Base-by-base conservation (phyloP, 176 grass and related monocot genomes). In the Stipa capillata region DNA sequence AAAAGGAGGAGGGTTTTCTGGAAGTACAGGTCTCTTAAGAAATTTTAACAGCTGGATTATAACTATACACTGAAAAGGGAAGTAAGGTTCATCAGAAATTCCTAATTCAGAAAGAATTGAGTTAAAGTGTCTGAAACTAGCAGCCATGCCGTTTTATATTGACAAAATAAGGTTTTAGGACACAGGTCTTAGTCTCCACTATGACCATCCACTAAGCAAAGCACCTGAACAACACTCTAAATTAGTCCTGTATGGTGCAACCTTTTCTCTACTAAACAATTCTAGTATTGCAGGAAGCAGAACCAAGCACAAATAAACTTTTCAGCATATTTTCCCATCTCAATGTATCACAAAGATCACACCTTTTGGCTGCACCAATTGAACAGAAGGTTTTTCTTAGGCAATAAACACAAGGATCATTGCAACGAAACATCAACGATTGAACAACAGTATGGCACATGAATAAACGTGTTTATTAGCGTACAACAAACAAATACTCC, bases 111-210 rank as follows among this genome's bases (percentile, higher is more conserved):
- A 37, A 51, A 41, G 1, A 44, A 28, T 36, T 10, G 68, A 51
- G 47, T 41, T 70, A 57, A 80, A 43, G 72, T 65, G 49, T 74
- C 35, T 36, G 4, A 59, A 72, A 74, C 29, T 63, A 65, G 16
- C 50, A 65, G 71, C 18, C 50, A 29, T 20, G 40, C 17, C 14
- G 59, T 74, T 80, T 55, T 50, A 59, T 33, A 63, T 36, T 47
- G 44, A 72, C 24, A 43, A 68, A 80, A 88, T 60, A 78, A 37
- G 39, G 2, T 41, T 14, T 37, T 73, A 18, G 49, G 75, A 68
- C 40, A 42, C 17, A 58, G 14, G 23, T 59, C 74, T 69, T 41
- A 45, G 41, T 69, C 65, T 67, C n/a, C 80, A 40, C 14, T 74
- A 5, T 49, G 27, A 54, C 40, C 50, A 44, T 65, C 18, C 20